phyloP scores from a whole-genome alignment of 495 filamentous ascomycete genomes.

The Annulohypoxylon maeteangense region DNA sequence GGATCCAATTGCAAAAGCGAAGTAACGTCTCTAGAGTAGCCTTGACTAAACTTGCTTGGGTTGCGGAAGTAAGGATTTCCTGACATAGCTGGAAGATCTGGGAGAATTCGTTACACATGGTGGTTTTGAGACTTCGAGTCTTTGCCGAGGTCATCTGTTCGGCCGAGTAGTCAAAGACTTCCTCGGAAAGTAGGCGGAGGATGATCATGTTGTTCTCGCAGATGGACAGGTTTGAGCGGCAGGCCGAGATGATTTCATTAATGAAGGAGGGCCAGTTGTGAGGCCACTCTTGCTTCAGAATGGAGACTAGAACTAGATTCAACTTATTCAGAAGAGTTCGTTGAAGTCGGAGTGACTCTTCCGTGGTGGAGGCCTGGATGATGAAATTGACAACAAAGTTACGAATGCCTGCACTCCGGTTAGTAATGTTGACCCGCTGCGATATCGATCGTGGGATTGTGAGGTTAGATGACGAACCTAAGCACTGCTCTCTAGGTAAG shows the following conservation, averaged over 20 bases:
- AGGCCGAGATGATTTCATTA: slow-evolving; percentile 98
- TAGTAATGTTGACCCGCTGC: slow-evolving; percentile 20
- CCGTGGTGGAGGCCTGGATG: slow-evolving; percentile 87
- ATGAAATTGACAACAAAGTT: slow-evolving; percentile 99
- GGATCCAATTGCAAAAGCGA: slow-evolving; percentile 98
- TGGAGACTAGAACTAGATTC: slow-evolving; percentile 95
- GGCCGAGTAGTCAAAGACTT: slow-evolving; percentile 98
- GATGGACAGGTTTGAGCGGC: slow-evolving; percentile 91
- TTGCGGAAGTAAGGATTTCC: slow-evolving; percentile 88
- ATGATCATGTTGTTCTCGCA: slow-evolving; percentile 99
- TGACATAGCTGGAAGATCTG: slow-evolving; percentile 97
- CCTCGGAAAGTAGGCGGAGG: slow-evolving; percentile 92
- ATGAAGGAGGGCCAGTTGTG: slow-evolving; percentile 99
- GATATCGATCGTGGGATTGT: not conserved
- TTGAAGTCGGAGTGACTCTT: slow-evolving; percentile 83
- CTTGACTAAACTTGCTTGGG: slow-evolving; percentile 88
- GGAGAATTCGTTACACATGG: slow-evolving; percentile 98
- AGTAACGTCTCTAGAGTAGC: slow-evolving; percentile 94
- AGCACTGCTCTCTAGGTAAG: slow-evolving; percentile 91
- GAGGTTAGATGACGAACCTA: slow-evolving; percentile 65
- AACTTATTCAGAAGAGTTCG: slow-evolving; percentile 95
- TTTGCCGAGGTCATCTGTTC: slow-evolving; percentile 98
- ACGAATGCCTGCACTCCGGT: slow-evolving; percentile 76
- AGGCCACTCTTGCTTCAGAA: slow-evolving; percentile 99
- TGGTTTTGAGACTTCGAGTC: slow-evolving; percentile 93